Evolutionary conservation across 257 asterid genomes (phyloP), one percentile per base, ranked within the genome.

Genomic region (Thymus mandschuricus): DNA sequence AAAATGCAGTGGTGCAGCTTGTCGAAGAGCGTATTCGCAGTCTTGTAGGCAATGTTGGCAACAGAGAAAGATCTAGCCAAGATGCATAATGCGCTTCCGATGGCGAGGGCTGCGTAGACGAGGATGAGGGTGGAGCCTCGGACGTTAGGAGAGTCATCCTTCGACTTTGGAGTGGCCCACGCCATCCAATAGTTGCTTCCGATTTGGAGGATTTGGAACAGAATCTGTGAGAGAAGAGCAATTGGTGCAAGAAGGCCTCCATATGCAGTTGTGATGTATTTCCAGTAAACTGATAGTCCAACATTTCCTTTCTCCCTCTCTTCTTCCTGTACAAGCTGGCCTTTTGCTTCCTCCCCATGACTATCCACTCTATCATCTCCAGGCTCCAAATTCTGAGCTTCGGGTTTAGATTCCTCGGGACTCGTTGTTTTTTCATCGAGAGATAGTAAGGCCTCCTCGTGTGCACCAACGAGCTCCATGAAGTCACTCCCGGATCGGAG

Each of bases 161-260:
- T 71, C 0, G 98, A 90, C 38, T 88, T 91, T 0, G 98, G 98
- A 33, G 97, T 92, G 44, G 98, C 98, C 96, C 95, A 92, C 41
- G 97, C 91, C 98, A 92, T 92, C 98, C 95, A 92, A 64, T 90
- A 92, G 72, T 90, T 92, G 90, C 98, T 90, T 55, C 93, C 95
- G 33, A 92, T 87, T 78, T 92, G 97, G 75, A 92, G 88, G 21
- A 73, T n/a, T 71, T 90, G 92, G 75, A 90, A 87, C 51, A 89
- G 50, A 61, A 79, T 29, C 60, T 90, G 97, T 46, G 92, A 86
- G 60, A 90, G 70, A 61, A 92, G 51, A 52, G 87, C 85, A 43
- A 90, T 65, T 8, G 97, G 98, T n/a, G 84, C 91, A 10, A 92
- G 85, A 50, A 83, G 80, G 40, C 98, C 98, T 49, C 97, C 87